Percentiles rank a stretch among this genome's conserved stretches.
Conservation (phyloP, 805 yeast genomes). For the Allodekkera sacchari region DNA sequence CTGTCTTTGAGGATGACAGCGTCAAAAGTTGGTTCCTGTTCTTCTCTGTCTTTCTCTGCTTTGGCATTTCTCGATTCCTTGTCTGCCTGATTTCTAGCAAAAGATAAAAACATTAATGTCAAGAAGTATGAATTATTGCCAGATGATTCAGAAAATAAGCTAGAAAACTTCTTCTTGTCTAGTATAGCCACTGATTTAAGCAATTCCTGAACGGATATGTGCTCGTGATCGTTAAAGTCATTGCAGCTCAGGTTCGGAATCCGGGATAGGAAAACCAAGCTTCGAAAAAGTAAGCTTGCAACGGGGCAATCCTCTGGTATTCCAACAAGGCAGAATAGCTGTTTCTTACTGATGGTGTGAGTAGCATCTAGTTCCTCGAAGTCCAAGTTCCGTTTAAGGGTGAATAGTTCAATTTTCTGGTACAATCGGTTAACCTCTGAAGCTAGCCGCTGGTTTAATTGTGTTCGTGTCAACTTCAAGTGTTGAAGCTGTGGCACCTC, state of each 20-base stretch:
- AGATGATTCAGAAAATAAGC: constrained; percentile 25
- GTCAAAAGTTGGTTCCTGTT: too few relatives aligned
- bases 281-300: constrained; percentile 28
- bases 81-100: too few relatives aligned
- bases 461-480: constrained; percentile 9
- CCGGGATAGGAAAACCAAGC: constrained; percentile 30
- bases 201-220: constrained; percentile 31
- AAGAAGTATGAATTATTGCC: constrained; percentile 23
- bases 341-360: constrained; percentile 17
- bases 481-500: too few relatives aligned
- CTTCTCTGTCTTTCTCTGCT: too few relatives aligned
- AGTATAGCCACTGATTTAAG: constrained; percentile 37
- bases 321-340: constrained; percentile 23
- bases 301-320: constrained; percentile 28
- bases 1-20: too few relatives aligned
- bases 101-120: constrained; percentile 40
- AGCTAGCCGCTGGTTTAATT: constrained; percentile 12
- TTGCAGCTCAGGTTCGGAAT: constrained; percentile 14
- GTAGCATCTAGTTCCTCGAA: constrained; percentile 15
- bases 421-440: constrained; percentile 11
- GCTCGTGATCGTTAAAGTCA: constrained; percentile 5
- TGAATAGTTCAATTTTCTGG: constrained; percentile 17
- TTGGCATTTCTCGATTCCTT: too few relatives aligned
- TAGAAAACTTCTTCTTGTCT: constrained; percentile 33
- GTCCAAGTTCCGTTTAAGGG: constrained; percentile 15